phyloP scores from a whole-genome alignment of 2,329 filamentous ascomycete species.

The Fusarium zealandicum region DNA sequence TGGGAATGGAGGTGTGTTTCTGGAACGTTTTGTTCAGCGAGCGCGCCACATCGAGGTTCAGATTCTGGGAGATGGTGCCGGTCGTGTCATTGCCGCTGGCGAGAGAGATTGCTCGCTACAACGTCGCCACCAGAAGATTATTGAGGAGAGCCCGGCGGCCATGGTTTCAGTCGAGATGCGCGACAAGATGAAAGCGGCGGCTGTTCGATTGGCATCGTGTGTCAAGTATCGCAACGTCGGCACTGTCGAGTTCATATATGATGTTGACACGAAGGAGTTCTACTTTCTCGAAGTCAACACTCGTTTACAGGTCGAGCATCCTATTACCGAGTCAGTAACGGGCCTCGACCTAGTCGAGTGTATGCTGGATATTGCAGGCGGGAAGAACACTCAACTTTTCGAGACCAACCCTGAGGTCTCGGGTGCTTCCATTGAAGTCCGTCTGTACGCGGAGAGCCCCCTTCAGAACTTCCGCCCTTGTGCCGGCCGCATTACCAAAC shows the following conservation, averaged over 20 bases:
- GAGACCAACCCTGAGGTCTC: not conserved
- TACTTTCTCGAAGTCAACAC: conserved; percentile 60
- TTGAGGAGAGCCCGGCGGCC: conserved; percentile 55
- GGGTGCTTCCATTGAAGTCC: conserved; percentile 49
- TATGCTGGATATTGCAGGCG: conserved; percentile 48
- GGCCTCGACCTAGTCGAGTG: conserved; percentile 73
- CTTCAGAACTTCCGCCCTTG: conserved; percentile 64
- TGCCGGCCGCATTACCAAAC: conserved; percentile 64
- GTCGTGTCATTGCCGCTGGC: conserved; percentile 49
- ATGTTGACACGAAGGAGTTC: conserved; percentile 47
- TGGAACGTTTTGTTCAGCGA: conserved; percentile 52
- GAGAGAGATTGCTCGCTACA: conserved; percentile 62
- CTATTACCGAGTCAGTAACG: conserved; percentile 74
- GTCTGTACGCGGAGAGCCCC: conserved; percentile 60
- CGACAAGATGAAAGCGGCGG: conserved; percentile 47
- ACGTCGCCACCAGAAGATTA: conserved; percentile 58
- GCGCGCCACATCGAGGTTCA: conserved; percentile 59
- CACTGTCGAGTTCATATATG: conserved; percentile 56
- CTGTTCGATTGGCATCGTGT: conserved; percentile 45
- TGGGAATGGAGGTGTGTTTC: conserved; percentile 49
- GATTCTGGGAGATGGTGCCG: conserved; percentile 55
- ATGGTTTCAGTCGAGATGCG: conserved; percentile 45
- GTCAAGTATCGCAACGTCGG: conserved; percentile 52
- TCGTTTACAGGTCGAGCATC: conserved; percentile 58
- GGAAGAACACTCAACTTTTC: conserved; percentile 27